Evolutionary conservation across 2,329 filamentous ascomycete genomes (phyloP).

Genomic region (Knufia petricola): DNA sequence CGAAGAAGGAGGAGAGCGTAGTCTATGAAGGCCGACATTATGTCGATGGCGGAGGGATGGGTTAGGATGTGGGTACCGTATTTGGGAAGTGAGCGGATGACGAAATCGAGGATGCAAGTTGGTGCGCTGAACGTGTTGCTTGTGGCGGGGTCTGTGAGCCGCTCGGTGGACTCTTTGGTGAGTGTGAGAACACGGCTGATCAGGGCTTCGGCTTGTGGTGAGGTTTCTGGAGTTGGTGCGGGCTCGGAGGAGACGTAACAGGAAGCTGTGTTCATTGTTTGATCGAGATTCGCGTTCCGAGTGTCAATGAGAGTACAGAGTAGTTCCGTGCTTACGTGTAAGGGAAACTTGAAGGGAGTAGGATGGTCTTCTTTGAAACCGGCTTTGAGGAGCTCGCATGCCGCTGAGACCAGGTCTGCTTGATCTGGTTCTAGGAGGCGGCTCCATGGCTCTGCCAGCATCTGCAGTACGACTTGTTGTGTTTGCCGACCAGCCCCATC

Average conservation of each 20-base stretch:
- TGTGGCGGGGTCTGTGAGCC: neutral
- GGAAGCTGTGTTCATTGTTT: conserved; percentile 37
- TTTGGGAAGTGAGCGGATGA: conserved; percentile 34
- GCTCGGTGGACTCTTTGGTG: neutral
- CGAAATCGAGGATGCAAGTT: conserved; percentile 37
- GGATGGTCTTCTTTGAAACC: conserved; percentile 35
- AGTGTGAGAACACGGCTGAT: conserved; percentile 19
- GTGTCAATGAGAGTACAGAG: conserved; percentile 31
- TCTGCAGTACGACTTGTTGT: conserved; percentile 14
- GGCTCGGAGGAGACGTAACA: conserved; percentile 36
- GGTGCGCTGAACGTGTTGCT: conserved; percentile 31
- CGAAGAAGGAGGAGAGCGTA: conserved; percentile 32
- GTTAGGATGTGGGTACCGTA: conserved; percentile 31
- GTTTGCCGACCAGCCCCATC: conserved; percentile 13
- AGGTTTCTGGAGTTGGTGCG: conserved; percentile 28
- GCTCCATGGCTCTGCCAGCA: conserved; percentile 26
- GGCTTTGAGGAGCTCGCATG: conserved; percentile 38
- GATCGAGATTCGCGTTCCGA: conserved; percentile 32
- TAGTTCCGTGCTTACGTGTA: conserved; percentile 33
- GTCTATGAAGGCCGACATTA: neutral
- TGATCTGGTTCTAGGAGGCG: conserved; percentile 28
- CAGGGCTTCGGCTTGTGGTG: conserved; percentile 11
- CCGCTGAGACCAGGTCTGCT: conserved; percentile 34
- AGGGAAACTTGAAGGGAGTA: conserved; percentile 36
- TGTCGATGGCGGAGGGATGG: conserved; percentile 25